phyloP scores from a whole-genome alignment of 805 yeast species.

The Starmerella vaccinii region DNA sequence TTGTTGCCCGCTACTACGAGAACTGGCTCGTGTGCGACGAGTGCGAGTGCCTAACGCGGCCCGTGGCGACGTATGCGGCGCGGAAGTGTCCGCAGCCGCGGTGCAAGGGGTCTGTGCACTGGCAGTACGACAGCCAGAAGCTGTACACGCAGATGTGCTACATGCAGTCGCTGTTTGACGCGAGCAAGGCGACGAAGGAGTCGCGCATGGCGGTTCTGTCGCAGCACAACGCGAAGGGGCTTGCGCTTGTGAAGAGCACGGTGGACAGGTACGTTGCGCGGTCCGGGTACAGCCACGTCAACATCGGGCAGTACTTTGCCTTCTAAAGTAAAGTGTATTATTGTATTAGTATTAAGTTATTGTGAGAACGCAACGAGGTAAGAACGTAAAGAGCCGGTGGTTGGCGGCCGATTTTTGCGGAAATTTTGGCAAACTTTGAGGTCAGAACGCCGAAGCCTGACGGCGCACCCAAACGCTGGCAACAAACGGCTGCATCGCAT shows the following conservation, averaged over 20 bases:
- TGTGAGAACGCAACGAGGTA: too few relatives aligned
- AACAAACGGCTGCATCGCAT: too few relatives aligned
- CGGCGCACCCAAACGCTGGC: too few relatives aligned
- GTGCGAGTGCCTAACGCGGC: constrained; percentile 76
- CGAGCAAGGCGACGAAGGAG: constrained; percentile 42
- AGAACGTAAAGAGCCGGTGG: too few relatives aligned
- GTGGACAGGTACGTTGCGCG: constrained; percentile 39
- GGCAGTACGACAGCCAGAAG: constrained; percentile 64
- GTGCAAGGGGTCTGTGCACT: constrained; percentile 57
- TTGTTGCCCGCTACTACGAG: constrained; percentile 69
- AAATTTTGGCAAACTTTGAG: too few relatives aligned
- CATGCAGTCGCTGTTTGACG: constrained; percentile 65
- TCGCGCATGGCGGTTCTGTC: constrained; percentile 54
- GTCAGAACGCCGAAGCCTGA: too few relatives aligned
- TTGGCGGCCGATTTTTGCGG: too few relatives aligned
- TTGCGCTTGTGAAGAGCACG: constrained; percentile 45
- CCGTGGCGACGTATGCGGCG: constrained; percentile 79
- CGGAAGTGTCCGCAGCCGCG: constrained; percentile 53
- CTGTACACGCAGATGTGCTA: constrained; percentile 80
- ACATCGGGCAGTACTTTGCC: constrained; percentile 14
- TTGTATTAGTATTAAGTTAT: background rate
- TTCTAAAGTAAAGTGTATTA: background rate
- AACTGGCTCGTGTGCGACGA: constrained; percentile 84
- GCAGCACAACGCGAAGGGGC: constrained; percentile 63
- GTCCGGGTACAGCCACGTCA: constrained; percentile 14